Evolutionary conservation across 78 protist genomes (phyloP), one percentile per base, ranked within the genome.

Genomic region (Chrysochromulina tobinii): DNA sequence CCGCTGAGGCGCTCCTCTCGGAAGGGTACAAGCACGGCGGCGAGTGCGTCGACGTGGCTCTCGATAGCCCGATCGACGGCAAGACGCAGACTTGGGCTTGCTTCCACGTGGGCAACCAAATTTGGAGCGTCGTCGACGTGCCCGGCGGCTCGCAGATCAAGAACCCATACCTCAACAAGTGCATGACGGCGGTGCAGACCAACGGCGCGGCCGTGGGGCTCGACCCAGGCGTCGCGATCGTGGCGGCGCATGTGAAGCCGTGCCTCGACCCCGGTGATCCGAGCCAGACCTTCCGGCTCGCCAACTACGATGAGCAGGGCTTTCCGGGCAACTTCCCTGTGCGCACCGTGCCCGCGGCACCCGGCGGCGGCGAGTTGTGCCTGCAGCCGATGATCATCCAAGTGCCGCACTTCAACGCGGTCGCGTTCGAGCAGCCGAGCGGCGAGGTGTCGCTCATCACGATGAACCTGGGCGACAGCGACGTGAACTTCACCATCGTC

Each of bases 361-460:
- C 23, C 21, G 23, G 21, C 5, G 23, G 77, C 27, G 51, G 11
- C 11, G 77, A 3, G 8, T 12, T 50, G 83, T n/a, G 6, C 23
- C 27, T 5, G 1, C 64, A 59, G 83, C 83, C 83, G 3, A 18
- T 50, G 83, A 7, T 75, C 57, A 21, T 2, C 7, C 8, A 50
- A 57, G 58, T 75, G 12, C 83, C 83, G 11, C 83, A 75, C 83
- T 27, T 75, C 57, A 57, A 75, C 83, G 83, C 83, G 38, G 83
- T 75, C 27, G 83, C 57, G 25, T 75, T 75, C 57, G 21, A 75
- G 57, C 12, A 50, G 14, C 83, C 83, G 6, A n/a, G 21, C 83
- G 83, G 57, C 57, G 3, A 11, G 83, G 2, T 50, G 23, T 1
- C 58, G 57, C 57, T 75, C 58, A 23, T 75, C 57, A 57, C 83